Conservation (phyloP, 768 basidiomycete genomes). For the Rossbeevera mucosa region DNA sequence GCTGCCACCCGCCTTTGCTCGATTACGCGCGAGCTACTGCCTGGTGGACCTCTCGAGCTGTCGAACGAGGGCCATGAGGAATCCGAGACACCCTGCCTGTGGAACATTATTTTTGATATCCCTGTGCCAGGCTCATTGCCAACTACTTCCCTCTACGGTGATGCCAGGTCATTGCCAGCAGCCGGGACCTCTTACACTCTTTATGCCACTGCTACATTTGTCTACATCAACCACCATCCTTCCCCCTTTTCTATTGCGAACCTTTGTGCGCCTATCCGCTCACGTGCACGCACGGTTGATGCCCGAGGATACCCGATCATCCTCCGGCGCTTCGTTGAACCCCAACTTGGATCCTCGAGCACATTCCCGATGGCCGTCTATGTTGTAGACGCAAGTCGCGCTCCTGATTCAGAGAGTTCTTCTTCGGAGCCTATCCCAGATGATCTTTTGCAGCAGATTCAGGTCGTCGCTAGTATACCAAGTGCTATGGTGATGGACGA, state of each 20-base stretch:
- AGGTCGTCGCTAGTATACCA: slow-evolving; percentile 62
- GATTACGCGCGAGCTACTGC: slow-evolving; percentile 55
- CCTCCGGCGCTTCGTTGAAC: slow-evolving; percentile 51
- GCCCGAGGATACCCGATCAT: slow-evolving; percentile 40
- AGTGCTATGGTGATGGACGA: slow-evolving; percentile 46
- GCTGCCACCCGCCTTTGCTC: slow-evolving; percentile 63
- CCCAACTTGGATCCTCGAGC: slow-evolving; percentile 33
- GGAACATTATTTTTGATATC: slow-evolving; percentile 79
- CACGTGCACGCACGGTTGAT: slow-evolving; percentile 38
- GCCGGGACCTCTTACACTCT: slow-evolving; percentile 63
- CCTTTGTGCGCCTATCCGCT: slow-evolving; percentile 55
- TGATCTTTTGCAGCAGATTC: slow-evolving; percentile 56
- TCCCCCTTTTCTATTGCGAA: slow-evolving; percentile 45
- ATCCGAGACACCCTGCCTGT: slow-evolving; percentile 47
- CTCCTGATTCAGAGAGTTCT: slow-evolving; percentile 11
- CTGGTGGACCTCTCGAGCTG: slow-evolving; percentile 50
- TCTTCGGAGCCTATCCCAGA: slow-evolving; percentile 39
- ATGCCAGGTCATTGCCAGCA: slow-evolving; percentile 32
- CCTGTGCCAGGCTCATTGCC: slow-evolving; percentile 91
- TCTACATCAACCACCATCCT: slow-evolving; percentile 40
- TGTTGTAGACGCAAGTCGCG: slow-evolving; percentile 38
- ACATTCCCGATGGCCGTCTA: slow-evolving; percentile 37
- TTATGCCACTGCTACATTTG: slow-evolving; percentile 61
- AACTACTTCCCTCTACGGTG: slow-evolving; percentile 47
- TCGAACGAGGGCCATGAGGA: slow-evolving; percentile 63